Percentiles rank a stretch among this genome's conserved stretches.
These are phyloP conservation scores for Dissoconium aciculare DNA, from an alignment of 2,329 filamentous ascomycete genomes.

Conservation along the genomic window DNA sequence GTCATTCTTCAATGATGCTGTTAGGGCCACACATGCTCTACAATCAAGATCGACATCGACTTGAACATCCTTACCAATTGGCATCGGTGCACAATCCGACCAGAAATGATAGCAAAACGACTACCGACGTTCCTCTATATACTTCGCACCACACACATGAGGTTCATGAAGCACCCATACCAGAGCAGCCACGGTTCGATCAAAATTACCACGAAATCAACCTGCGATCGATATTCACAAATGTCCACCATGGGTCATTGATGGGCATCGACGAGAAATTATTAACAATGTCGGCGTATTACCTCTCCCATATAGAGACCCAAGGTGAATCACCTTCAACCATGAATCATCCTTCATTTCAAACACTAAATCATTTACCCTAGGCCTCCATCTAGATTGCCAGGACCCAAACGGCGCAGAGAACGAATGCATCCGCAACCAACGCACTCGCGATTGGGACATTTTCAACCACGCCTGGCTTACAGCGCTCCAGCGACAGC, in stretches of 20 bases:
- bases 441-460: slow-evolving; percentile 75
- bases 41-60: too few species aligned
- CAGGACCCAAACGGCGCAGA: slow-evolving; percentile 48
- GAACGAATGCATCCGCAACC: slow-evolving; percentile 23
- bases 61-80: too few species aligned
- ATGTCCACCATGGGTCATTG: slow-evolving; percentile 48
- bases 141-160: too few species aligned
- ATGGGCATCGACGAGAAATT: slow-evolving; percentile 44
- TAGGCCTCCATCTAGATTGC: slow-evolving; percentile 76
- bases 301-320: slow-evolving; percentile 48
- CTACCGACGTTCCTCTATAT: too few species aligned
- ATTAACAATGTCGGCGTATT: slow-evolving; percentile 49
- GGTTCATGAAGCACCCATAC: too few species aligned
- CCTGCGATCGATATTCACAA: slow-evolving; percentile 54
- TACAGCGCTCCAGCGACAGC: slow-evolving; percentile 66
- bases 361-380: background rate
- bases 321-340: slow-evolving; percentile 52
- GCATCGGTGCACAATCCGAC: too few species aligned
- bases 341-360: slow-evolving; percentile 11
- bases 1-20: too few species aligned
- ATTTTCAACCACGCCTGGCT: slow-evolving; percentile 94
- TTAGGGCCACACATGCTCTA: too few species aligned
- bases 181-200: too few species aligned
- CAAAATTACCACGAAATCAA: too few species aligned
- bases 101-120: too few species aligned